Evolutionary conservation across 306 rosid species (phyloP).

Genomic region (Trichosanthes truncata): DNA sequence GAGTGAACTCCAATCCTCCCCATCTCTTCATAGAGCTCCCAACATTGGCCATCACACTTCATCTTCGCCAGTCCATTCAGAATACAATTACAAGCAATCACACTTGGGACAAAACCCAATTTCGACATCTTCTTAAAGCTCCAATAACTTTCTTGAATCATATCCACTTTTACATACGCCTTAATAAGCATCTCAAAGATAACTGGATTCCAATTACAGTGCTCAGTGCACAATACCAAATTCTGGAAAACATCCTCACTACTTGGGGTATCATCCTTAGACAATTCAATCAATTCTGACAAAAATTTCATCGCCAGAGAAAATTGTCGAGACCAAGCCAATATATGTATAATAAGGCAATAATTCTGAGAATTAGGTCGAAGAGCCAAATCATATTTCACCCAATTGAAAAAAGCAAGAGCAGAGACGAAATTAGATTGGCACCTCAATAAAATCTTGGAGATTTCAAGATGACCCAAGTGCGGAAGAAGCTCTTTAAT

Average conservation of each 20-base stretch:
- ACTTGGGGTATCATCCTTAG: conserved; percentile 15
- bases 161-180: conserved; percentile 64
- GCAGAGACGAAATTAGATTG: conserved; percentile 69
- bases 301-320: conserved; percentile 53
- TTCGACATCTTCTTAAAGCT: conserved; percentile 45
- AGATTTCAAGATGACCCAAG: conserved; percentile 51
- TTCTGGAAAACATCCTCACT: conserved; percentile 36
- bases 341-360: conserved; percentile 44
- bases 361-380: conserved; percentile 45
- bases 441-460: conserved; percentile 66
- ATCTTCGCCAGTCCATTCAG: conserved; percentile 49
- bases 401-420: conserved; percentile 63
- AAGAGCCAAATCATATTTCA: conserved; percentile 45
- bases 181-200: conserved; percentile 67
- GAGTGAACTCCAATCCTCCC: conserved; percentile 67
- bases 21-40: conserved; percentile 88
- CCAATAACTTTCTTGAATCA: conserved; percentile 48
- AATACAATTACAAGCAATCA: conserved; percentile 55
- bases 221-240: conserved; percentile 37
- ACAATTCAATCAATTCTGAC: conserved; percentile 46
- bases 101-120: conserved; percentile 56
- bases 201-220: conserved; percentile 79
- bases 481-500: conserved; percentile 50
- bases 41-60: conserved; percentile 42
- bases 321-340: conserved; percentile 51